Percentiles rank a stretch among this genome's conserved stretches.
Evolutionary conservation across 78 protist genomes (phyloP).

Genomic region (Planoprotostelium fungivorum): DNA sequence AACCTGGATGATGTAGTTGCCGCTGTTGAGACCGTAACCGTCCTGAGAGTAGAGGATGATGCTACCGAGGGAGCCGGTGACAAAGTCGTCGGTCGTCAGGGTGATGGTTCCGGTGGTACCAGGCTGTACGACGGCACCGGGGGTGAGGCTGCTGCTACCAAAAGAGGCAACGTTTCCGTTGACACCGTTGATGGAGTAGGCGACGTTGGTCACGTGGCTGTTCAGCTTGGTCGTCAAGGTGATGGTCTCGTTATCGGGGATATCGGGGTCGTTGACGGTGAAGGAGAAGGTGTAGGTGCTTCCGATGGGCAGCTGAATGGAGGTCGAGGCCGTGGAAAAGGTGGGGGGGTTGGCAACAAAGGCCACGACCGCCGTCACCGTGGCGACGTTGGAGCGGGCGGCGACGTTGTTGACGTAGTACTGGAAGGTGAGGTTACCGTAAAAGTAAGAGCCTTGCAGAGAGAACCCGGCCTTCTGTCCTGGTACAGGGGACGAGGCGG

Average conservation of each 20-base stretch:
- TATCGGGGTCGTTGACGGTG: neutral
- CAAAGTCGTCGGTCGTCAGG: neutral
- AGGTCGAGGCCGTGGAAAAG: conserved; percentile 9
- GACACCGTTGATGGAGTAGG: neutral
- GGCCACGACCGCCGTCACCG: neutral
- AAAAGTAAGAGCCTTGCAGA: neutral
- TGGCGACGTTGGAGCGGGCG: neutral
- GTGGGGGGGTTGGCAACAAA: neutral
- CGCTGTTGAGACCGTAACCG: neutral
- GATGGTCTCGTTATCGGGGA: neutral
- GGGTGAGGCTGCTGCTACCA: neutral
- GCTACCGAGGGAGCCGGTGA: neutral
- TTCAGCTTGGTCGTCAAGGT: neutral
- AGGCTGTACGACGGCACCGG: neutral
- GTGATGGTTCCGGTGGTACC: neutral
- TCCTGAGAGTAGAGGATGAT: neutral
- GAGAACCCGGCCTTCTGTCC: neutral
- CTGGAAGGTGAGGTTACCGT: neutral
- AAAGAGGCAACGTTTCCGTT: neutral
- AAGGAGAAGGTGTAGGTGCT: neutral
- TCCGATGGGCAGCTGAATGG: neutral
- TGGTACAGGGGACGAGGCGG: neutral
- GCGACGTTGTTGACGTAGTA: neutral
- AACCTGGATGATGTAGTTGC: neutral
- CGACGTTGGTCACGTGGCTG: neutral